Evolutionary conservation across 768 basidiomycete species (phyloP), one percentile per base, ranked within the genome.

Genomic region (Dacryopinax primogenitus): DNA sequence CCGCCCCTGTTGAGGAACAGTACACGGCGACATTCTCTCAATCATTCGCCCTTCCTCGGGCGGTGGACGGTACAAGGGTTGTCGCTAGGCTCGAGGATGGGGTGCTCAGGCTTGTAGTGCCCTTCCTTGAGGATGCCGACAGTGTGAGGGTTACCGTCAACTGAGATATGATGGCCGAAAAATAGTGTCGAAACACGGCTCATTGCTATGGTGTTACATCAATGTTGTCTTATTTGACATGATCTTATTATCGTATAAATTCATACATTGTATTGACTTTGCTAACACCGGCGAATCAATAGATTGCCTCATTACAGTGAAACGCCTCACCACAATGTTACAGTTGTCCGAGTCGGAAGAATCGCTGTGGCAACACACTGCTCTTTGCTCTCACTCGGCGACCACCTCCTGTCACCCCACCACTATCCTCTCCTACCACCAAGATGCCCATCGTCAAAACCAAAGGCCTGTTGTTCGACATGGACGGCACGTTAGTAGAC

Each of bases 1-100:
- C 26, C 51, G 11, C 3, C 3, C 41, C 41, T 18, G 26, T 30
- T 9, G 13, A 58, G 26, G 51, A 11, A 13, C 13, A 58, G 51
- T 58, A 28, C 51, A 28, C 51, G 13, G 32, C 15, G 16, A 75
- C 78, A 1, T 90, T 89, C 72, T 79, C 81, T 16, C 81, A 88
- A 61, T 89, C 86, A 0, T 80, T 90, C 15, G 86, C 85, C 82
- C 77, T 90, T 28, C 86, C 88, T 35, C 80, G 79, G 12, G 78
- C 84, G 6, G 78, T 87, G 0, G 84, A 89, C 69, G 74, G 76
- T 34, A 77, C 76, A 33, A 80, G 78, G 64, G 83, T 89, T 28
- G 74, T 77, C 0, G 88, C 87, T 16, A 86, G 83, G 69, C 74
- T 91, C 68, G 74, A 79, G 30, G 83, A 90, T 66, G 89, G 88